phyloP scores from a whole-genome alignment of 2,329 filamentous ascomycete genomes.

The Neophaeococcomyces mojaviensis region DNA sequence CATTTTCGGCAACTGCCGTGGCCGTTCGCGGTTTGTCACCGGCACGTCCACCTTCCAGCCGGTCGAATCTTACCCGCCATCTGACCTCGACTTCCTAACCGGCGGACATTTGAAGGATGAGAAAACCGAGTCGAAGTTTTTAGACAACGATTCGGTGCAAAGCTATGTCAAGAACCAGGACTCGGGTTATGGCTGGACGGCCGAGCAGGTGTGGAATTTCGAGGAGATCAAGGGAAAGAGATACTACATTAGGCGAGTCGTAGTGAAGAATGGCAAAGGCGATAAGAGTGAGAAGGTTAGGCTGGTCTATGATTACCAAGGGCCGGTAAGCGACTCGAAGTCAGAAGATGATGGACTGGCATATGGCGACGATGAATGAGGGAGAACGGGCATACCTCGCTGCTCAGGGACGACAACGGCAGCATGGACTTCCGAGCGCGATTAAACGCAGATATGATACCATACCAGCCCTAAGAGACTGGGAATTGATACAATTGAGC shows the following conservation, averaged over 20 bases:
- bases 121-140: conserved; percentile 52
- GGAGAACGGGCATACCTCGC: too few relatives aligned
- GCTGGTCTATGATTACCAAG: conserved; percentile 35
- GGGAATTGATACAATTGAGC: too few relatives aligned
- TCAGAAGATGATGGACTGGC: background rate
- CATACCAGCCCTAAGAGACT: too few relatives aligned
- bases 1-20: conserved; percentile 67
- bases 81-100: conserved; percentile 31
- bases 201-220: conserved; percentile 43
- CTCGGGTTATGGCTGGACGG: conserved; percentile 40
- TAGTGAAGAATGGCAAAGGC: conserved; percentile 29
- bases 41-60: conserved; percentile 33
- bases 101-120: conserved; percentile 44
- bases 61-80: conserved; percentile 31
- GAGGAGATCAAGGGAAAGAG: conserved; percentile 35
- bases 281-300: conserved; percentile 30
- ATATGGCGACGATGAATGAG: conserved; percentile 1
- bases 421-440: background rate
- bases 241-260: conserved; percentile 36
- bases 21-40: conserved; percentile 39
- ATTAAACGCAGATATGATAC: too few relatives aligned
- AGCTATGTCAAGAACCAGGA: conserved; percentile 43
- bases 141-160: conserved; percentile 48
- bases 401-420: background rate
- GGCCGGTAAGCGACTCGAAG: conserved; percentile 10